These are phyloP conservation scores for Yarrowia deformans DNA, from an alignment of 805 yeast genomes.

Conservation along the genomic window DNA sequence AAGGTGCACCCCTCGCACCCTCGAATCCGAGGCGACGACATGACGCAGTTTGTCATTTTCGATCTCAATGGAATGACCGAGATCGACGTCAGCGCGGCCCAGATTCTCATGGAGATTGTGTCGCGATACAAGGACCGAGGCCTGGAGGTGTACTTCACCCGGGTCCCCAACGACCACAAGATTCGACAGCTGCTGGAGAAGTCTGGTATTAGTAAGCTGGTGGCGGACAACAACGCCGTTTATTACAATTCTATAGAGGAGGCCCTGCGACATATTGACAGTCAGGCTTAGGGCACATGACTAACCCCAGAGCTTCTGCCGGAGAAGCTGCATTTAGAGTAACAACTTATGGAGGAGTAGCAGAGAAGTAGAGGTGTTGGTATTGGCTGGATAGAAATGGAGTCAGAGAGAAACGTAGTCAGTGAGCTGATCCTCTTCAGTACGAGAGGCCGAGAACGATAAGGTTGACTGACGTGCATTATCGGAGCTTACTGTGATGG, in stretches of 20 bases:
- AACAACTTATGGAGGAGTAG: neutral
- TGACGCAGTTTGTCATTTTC: conserved; percentile 67
- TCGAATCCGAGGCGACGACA: conserved; percentile 54
- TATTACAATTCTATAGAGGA: conserved; percentile 61
- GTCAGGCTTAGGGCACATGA: conserved; percentile 37
- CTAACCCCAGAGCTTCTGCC: too few relatives aligned
- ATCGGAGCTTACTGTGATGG: neutral
- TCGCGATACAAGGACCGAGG: conserved; percentile 59
- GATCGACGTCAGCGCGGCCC: conserved; percentile 82
- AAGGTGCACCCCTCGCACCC: conserved; percentile 79
- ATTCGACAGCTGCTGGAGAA: conserved; percentile 60
- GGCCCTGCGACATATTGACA: conserved; percentile 54
- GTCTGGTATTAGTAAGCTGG: conserved; percentile 62
- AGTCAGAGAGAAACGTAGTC: too few relatives aligned
- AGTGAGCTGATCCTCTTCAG: too few relatives aligned
- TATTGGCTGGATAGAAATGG: too few relatives aligned
- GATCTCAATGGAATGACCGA: conserved; percentile 84
- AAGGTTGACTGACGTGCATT: neutral
- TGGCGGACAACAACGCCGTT: conserved; percentile 46
- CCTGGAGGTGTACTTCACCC: conserved; percentile 65
- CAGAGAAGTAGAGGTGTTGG: too few relatives aligned
- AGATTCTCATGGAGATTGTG: conserved; percentile 69
- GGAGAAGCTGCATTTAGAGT: conserved; percentile 19
- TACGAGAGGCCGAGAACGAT: neutral
- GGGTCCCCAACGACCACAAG: conserved; percentile 59